phyloP scores from a whole-genome alignment of 1,284 basidiomycete genomes.

The Testicularia cyperi region DNA sequence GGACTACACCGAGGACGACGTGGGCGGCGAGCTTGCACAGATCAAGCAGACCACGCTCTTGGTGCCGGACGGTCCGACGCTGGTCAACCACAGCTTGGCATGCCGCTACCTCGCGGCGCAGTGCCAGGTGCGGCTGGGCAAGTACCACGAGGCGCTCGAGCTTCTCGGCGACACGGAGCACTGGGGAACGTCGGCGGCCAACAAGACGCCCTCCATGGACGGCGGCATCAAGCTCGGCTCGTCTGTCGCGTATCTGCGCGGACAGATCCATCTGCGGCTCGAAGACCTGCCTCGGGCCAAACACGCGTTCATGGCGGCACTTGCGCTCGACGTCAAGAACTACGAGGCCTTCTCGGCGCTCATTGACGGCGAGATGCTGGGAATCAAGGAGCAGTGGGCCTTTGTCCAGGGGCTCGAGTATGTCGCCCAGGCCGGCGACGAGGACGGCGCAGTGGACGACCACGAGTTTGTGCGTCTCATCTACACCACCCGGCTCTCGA shows the following conservation, averaged over 20 bases:
- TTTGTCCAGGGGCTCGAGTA: slow-evolving; percentile 85
- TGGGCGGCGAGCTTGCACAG: too few species aligned
- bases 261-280: slow-evolving; percentile 87
- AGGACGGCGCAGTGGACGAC: slow-evolving; percentile 66
- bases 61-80: slow-evolving; percentile 34
- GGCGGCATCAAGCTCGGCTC: slow-evolving; percentile 61
- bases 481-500: slow-evolving; percentile 86
- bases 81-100: slow-evolving; percentile 50
- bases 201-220: slow-evolving; percentile 52
- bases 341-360: slow-evolving; percentile 93
- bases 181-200: slow-evolving; percentile 30
- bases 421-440: slow-evolving; percentile 71
- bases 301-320: slow-evolving; percentile 88
- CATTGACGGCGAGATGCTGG: slow-evolving; percentile 72
- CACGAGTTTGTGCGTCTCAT: slow-evolving; percentile 85
- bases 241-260: slow-evolving; percentile 80
- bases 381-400: slow-evolving; percentile 72
- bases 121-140: slow-evolving; percentile 87
- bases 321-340: slow-evolving; percentile 92
- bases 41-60: slow-evolving; percentile 15
- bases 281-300: slow-evolving; percentile 87
- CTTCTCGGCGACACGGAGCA: slow-evolving; percentile 70
- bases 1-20: too few species aligned
- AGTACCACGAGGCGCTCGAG: slow-evolving; percentile 88
- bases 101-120: slow-evolving; percentile 71